These are phyloP conservation scores for Trichoderma pleuroti DNA, from an alignment of 2,329 filamentous ascomycete species.

Conservation along the genomic window DNA sequence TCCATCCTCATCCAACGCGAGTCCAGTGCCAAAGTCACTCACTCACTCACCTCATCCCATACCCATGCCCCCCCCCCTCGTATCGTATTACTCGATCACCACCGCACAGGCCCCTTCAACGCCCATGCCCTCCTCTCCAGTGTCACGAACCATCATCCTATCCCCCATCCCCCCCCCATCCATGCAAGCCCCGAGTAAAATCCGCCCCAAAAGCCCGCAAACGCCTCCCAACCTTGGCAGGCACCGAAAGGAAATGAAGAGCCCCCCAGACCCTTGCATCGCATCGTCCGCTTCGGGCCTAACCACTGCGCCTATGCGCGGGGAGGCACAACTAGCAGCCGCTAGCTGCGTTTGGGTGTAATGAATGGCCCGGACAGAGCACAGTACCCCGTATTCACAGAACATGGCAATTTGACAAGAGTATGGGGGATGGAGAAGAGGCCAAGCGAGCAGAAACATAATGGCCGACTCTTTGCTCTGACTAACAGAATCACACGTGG, in stretches of 20 bases:
- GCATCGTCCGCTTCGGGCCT: slow-evolving; percentile 12
- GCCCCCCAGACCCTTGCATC: background rate
- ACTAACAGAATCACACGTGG: background rate
- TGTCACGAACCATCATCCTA: background rate
- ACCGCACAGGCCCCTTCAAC: background rate
- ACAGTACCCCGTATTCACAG: slow-evolving; percentile 11
- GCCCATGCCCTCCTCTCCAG: background rate
- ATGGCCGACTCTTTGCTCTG: background rate
- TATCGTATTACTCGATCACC: background rate
- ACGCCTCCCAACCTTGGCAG: slow-evolving; percentile 9
- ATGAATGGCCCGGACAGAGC: background rate
- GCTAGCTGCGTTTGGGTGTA: slow-evolving; percentile 7
- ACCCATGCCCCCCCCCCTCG: background rate
- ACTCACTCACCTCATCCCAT: background rate
- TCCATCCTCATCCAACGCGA: background rate
- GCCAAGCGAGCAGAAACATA: background rate
- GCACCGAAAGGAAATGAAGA: slow-evolving; percentile 15
- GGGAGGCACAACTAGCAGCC: background rate
- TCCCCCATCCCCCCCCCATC: background rate
- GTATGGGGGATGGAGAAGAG: background rate
- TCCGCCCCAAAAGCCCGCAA: background rate
- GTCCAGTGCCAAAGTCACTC: background rate
- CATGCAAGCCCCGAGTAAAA: background rate
- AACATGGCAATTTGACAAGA: background rate
- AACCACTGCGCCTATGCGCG: slow-evolving; percentile 3